Evolutionary conservation across 495 filamentous ascomycete species (phyloP).

Genomic region (Aspergillus incahuasiensis): DNA sequence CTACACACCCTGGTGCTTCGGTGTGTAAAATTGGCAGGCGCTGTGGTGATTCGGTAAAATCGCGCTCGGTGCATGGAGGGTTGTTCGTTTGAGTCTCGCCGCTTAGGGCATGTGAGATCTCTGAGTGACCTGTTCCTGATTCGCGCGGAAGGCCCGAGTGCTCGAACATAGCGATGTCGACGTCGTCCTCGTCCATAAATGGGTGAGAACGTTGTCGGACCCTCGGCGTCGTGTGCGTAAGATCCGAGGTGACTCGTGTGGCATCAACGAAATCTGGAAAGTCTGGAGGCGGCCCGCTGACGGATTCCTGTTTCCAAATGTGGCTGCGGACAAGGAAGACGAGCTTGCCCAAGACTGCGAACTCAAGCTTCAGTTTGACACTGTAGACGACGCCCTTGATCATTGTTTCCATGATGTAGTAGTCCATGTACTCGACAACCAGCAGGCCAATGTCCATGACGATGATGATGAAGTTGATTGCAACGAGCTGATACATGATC

Average conservation of each 20-base stretch:
- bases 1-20: not conserved
- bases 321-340: constrained; percentile 39
- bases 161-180: constrained; percentile 46
- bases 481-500: constrained; percentile 54
- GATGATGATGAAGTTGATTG: constrained; percentile 56
- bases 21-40: not conserved
- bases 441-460: constrained; percentile 52
- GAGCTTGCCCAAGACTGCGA: constrained; percentile 53
- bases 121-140: constrained; percentile 22
- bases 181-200: constrained; percentile 37
- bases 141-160: constrained; percentile 21
- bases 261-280: constrained; percentile 46
- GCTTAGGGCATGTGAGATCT: constrained; percentile 30
- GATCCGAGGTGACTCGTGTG: constrained; percentile 38
- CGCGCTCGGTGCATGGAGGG: constrained; percentile 7
- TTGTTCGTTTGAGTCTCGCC: constrained; percentile 30
- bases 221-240: constrained; percentile 35
- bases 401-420: constrained; percentile 56
- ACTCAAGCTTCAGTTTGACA: constrained; percentile 64
- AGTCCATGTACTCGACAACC: constrained; percentile 50
- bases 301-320: constrained; percentile 39
- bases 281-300: constrained; percentile 16
- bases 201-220: constrained; percentile 20
- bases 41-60: constrained; percentile 2
- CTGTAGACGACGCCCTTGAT: constrained; percentile 59